Percentiles rank a stretch among this genome's conserved stretches.
phyloP scores from a whole-genome alignment of 2,329 filamentous ascomycete genomes.

The Diplodia seriata region DNA sequence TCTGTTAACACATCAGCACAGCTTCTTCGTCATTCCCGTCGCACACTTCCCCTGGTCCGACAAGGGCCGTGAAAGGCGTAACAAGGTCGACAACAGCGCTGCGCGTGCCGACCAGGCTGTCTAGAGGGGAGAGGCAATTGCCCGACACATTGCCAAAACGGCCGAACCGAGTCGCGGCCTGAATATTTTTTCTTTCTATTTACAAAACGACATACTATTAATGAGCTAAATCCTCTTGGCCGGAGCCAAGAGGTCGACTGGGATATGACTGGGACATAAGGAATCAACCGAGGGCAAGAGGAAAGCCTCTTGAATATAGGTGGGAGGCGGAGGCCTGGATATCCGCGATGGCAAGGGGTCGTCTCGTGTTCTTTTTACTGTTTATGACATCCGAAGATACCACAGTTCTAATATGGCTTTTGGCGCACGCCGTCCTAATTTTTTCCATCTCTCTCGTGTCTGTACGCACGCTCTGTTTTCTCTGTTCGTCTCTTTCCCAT shows the following conservation, averaged over 20 bases:
- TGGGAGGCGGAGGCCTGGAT: not conserved
- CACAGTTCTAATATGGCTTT: slow-evolving; percentile 16
- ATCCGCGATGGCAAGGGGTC: not conserved
- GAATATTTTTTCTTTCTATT: not conserved
- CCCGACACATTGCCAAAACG: not conserved
- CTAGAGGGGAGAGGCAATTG: not conserved
- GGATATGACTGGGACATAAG: slow-evolving; percentile 1
- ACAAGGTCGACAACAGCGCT: slow-evolving; percentile 51
- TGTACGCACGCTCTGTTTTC: not conserved
- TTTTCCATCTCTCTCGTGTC: not conserved
- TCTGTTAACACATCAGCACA: slow-evolving; percentile 47
- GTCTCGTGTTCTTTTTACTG: slow-evolving; percentile 3
- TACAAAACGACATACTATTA: slow-evolving; percentile 7
- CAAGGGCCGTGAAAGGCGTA: slow-evolving; percentile 49
- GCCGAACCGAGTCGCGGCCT: not conserved
- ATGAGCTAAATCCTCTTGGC: slow-evolving; percentile 1
- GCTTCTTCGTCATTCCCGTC: slow-evolving; percentile 93
- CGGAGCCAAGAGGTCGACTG: not conserved
- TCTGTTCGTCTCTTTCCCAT: not conserved
- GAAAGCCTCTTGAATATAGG: not conserved
- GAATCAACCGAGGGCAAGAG: not conserved
- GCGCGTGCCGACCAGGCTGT: slow-evolving; percentile 41
- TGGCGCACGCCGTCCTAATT: not conserved
- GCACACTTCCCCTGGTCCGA: slow-evolving; percentile 92
- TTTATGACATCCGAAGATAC: slow-evolving; percentile 19